Percentiles rank a stretch among this genome's conserved stretches.
phyloP scores from a whole-genome alignment of 306 rosid genomes.

The Hylodesmum podocarpum region DNA sequence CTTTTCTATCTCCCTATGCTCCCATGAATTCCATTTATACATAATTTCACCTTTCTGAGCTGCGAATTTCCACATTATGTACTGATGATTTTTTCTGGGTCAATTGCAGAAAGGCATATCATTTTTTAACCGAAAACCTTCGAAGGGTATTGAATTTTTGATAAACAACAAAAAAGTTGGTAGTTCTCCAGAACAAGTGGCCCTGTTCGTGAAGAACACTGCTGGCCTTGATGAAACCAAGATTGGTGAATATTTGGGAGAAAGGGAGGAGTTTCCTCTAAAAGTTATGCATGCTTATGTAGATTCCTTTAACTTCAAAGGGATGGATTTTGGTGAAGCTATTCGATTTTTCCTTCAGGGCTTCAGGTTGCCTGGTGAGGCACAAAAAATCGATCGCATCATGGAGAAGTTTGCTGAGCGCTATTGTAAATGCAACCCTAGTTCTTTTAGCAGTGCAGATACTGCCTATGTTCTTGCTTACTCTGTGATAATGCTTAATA shows the following conservation, averaged over 20 bases:
- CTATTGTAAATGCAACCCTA: constrained; percentile 93
- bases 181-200: constrained; percentile 85
- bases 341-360: constrained; percentile 94
- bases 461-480: constrained; percentile 98
- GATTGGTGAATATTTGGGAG: constrained; percentile 98
- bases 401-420: constrained; percentile 99
- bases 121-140: constrained; percentile 89
- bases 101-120: constrained; percentile 93
- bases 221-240: constrained; percentile 74
- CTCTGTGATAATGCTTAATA: constrained; percentile 98
- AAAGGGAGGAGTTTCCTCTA: constrained; percentile 89
- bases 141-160: constrained; percentile 92
- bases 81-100: constrained; percentile 52
- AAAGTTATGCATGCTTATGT: constrained; percentile 99
- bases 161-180: constrained; percentile 77
- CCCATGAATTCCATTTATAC: constrained; percentile 6
- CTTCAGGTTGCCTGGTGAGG: constrained; percentile 98
- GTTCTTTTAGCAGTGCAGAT: constrained; percentile 96
- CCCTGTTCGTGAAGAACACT: constrained; percentile 81
- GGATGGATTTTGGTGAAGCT: constrained; percentile 92
- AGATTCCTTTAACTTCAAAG: constrained; percentile 90
- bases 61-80: constrained; percentile 27
- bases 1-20: background rate
- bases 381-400: constrained; percentile 98
- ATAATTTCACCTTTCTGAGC: constrained; percentile 24